Percentiles rank a stretch among this genome's conserved stretches.
Conservation (phyloP, 441 rosid species). For the Pelargonium myrrhifolium region DNA sequence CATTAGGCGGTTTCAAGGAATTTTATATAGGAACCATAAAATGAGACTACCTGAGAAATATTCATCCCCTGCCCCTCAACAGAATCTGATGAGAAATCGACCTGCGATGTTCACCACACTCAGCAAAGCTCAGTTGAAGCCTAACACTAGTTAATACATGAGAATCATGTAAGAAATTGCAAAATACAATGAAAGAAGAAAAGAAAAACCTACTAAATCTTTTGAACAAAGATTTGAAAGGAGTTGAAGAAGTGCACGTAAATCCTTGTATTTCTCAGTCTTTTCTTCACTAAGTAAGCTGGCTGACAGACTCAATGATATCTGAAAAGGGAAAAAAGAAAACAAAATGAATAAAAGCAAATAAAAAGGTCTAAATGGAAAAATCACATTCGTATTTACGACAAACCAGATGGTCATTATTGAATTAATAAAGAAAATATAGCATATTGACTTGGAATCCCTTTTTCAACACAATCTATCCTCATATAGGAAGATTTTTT, state of each 20-base stretch:
- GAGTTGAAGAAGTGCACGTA: constrained; percentile 95
- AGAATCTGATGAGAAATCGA: constrained; percentile 85
- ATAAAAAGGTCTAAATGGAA: not conserved
- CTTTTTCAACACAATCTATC: too few species aligned
- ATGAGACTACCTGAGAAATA: constrained; percentile 70
- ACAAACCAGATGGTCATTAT: too few species aligned
- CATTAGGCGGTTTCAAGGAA: constrained; percentile 28
- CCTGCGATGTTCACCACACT: constrained; percentile 36
- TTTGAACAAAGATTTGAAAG: constrained; percentile 90
- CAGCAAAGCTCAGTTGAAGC: constrained; percentile 1
- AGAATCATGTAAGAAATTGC: not conserved
- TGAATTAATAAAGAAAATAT: too few species aligned
- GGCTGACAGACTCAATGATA: constrained; percentile 65
- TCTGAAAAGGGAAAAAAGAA: constrained; percentile 34
- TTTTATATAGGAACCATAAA: constrained; percentile 13
- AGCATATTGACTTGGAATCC: too few species aligned
- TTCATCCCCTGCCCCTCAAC: constrained; percentile 54
- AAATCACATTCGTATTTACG: too few species aligned
- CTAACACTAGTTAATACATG: not conserved
- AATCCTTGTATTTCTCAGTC: constrained; percentile 77
- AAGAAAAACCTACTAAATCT: constrained; percentile 57
- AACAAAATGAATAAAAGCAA: not conserved
- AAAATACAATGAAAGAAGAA: not conserved
- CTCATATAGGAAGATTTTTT: too few species aligned
- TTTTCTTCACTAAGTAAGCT: constrained; percentile 75